Percentiles rank a stretch among this genome's conserved stretches.
These are phyloP conservation scores for Penicillium sp. DNA, from an alignment of 2,329 filamentous ascomycete species.

Conservation along the genomic window DNA sequence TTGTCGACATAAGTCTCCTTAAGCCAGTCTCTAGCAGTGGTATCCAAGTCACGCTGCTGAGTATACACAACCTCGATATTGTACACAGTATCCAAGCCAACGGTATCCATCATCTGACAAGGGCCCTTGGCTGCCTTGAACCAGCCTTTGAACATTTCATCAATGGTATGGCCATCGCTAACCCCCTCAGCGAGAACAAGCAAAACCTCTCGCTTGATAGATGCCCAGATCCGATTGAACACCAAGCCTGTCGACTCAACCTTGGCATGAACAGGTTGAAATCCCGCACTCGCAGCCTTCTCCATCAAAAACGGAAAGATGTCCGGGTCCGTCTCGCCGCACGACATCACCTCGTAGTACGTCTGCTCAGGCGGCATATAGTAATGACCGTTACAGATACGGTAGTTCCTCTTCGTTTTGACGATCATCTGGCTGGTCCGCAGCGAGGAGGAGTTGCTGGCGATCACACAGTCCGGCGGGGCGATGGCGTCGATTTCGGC, in stretches of 20 bases:
- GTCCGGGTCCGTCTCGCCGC: slow-evolving; percentile 17
- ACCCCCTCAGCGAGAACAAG: slow-evolving; percentile 20
- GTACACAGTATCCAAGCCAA: slow-evolving; percentile 26
- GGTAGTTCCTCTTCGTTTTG: slow-evolving; percentile 21
- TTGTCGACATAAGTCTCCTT: slow-evolving; percentile 21
- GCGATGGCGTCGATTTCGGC: slow-evolving; percentile 14
- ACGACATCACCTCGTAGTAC: slow-evolving; percentile 22
- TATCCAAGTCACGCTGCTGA: slow-evolving; percentile 8
- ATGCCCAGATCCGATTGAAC: slow-evolving; percentile 24
- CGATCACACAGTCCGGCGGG: slow-evolving; percentile 16
- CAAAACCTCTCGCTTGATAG: slow-evolving; percentile 20
- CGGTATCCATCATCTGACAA: slow-evolving; percentile 25
- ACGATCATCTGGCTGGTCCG: slow-evolving; percentile 20
- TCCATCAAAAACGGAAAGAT: slow-evolving; percentile 22
- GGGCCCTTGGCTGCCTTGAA: slow-evolving; percentile 21
- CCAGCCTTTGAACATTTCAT: slow-evolving; percentile 24
- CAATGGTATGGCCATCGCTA: slow-evolving; percentile 18
- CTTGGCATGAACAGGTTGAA: slow-evolving; percentile 17
- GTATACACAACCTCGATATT: slow-evolving; percentile 21
- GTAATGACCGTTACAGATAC: slow-evolving; percentile 24
- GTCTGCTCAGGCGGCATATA: slow-evolving; percentile 24
- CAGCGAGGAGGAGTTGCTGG: slow-evolving; percentile 21
- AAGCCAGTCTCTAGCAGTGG: slow-evolving; percentile 18
- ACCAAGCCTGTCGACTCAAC: slow-evolving; percentile 18
- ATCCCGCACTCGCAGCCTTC: slow-evolving; percentile 16